These are phyloP conservation scores for Aspergillus flavus DNA, from an alignment of 2,329 filamentous ascomycete species.

Conservation along the genomic window DNA sequence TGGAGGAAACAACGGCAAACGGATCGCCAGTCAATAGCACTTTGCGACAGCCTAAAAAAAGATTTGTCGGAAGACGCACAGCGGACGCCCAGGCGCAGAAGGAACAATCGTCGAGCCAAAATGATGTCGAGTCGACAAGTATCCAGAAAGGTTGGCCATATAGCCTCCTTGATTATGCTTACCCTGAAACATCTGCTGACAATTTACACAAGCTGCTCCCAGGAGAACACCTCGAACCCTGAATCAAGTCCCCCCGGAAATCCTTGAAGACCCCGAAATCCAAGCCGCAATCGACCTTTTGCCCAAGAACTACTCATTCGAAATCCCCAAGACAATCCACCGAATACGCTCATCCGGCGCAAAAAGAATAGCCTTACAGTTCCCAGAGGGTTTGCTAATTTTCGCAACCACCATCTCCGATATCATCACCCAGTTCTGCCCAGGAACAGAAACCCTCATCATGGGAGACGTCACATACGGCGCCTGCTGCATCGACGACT, in stretches of 20 bases:
- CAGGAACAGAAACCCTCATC: constrained; percentile 87
- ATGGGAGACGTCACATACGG: constrained; percentile 99
- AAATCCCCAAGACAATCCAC: constrained; percentile 97
- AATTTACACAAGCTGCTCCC: constrained; percentile 63
- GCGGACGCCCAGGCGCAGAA: constrained; percentile 60
- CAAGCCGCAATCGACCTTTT: constrained; percentile 85
- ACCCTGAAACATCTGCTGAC: background rate
- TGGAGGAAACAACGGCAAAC: constrained; percentile 11
- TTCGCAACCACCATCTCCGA: constrained; percentile 98
- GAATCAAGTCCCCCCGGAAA: constrained; percentile 87
- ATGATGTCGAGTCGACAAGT: constrained; percentile 65
- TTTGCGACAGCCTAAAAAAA: constrained; percentile 77
- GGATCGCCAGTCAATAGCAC: constrained; percentile 6
- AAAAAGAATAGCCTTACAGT: constrained; percentile 88
- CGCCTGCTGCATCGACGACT: constrained; percentile 98
- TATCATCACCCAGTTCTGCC: constrained; percentile 92
- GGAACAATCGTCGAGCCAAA: constrained; percentile 59
- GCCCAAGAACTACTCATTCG: constrained; percentile 96
- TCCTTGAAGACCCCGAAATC: constrained; percentile 80
- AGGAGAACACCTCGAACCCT: constrained; percentile 76
- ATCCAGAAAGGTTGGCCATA: constrained; percentile 41
- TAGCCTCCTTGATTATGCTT: constrained; percentile 2
- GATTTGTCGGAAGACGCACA: constrained; percentile 83
- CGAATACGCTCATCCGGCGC: constrained; percentile 79
- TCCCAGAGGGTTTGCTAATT: constrained; percentile 90